Evolutionary conservation across 495 filamentous ascomycete genomes (phyloP).

Genomic region (Tuber brumale): DNA sequence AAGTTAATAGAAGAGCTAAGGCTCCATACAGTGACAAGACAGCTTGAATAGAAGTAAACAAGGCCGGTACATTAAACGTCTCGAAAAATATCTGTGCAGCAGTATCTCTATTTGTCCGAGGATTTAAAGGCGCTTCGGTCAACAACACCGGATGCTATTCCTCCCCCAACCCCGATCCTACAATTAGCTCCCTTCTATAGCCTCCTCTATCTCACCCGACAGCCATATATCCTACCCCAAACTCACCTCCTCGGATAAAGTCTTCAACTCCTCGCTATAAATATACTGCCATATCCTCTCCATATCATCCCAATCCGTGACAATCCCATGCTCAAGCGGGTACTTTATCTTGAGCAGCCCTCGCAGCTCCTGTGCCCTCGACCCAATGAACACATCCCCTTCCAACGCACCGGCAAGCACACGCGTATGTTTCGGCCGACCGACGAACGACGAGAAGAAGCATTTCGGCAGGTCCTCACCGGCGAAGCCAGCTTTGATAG

Average conservation of each 20-base stretch:
- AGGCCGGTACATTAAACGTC: conserved; percentile 99
- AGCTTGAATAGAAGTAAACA: conserved; percentile 99
- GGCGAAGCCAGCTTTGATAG: conserved; percentile 93
- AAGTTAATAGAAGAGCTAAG: conserved; percentile 22
- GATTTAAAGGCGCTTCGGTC: conserved; percentile 99
- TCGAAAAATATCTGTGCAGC: conserved; percentile 99
- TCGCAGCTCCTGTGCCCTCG: conserved; percentile 67
- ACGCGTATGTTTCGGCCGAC: conserved; percentile 91
- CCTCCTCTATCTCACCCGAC: conserved; percentile 2
- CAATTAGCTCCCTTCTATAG: conserved; percentile 27
- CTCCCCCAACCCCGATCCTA: conserved; percentile 11
- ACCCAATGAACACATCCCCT: conserved; percentile 95
- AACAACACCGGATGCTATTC: conserved; percentile 91
- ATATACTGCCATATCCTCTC: conserved; percentile 99
- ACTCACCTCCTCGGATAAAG: conserved; percentile 84
- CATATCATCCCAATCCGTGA: conserved; percentile 99
- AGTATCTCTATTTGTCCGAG: conserved; percentile 99
- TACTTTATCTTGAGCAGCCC: conserved; percentile 99
- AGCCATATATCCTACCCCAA: conserved; percentile 8
- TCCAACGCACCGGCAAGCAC: conserved; percentile 93
- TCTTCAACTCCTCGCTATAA: conserved; percentile 96
- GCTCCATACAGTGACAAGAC: conserved; percentile 70
- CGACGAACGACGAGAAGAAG: conserved; percentile 97
- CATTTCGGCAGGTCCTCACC: conserved; percentile 93
- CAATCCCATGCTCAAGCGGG: conserved; percentile 99